Conservation (phyloP, 495 filamentous ascomycete species). For the Tuber borchii region DNA sequence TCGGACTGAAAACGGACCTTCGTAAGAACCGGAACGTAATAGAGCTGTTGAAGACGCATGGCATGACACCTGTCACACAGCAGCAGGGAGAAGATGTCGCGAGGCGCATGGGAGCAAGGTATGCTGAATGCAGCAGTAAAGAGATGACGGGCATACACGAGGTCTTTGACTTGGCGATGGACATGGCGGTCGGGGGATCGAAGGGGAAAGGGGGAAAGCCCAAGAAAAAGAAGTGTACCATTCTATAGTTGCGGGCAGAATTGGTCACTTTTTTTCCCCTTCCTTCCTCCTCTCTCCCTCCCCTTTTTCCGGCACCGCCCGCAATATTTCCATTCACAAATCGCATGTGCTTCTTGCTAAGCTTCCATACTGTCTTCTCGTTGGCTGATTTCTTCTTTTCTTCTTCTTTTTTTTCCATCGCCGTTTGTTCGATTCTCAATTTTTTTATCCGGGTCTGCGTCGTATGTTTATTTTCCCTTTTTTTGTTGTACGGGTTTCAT, state of each 20-base stretch:
- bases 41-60: conserved; percentile 95
- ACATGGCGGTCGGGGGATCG: conserved; percentile 62
- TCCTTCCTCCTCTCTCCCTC: no score
- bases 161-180: conserved; percentile 83
- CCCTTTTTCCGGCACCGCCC: neutral
- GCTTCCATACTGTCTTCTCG: neutral
- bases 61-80: conserved; percentile 84
- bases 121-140: conserved; percentile 97
- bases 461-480: neutral
- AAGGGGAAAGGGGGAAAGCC: conserved; percentile 33
- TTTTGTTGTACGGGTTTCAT: conserved; percentile 1
- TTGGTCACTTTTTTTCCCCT: neutral
- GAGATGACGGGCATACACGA: conserved; percentile 94
- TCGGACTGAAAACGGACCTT: conserved; percentile 93
- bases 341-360: neutral
- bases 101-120: conserved; percentile 82
- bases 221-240: conserved; percentile 41
- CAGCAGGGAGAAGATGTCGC: conserved; percentile 85
- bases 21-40: conserved; percentile 91
- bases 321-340: neutral
- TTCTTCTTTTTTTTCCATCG: neutral
- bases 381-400: neutral
- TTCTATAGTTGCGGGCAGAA: conserved; percentile 25
- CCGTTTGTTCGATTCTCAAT: neutral
- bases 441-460: neutral